Base-by-base conservation (phyloP, 495 filamentous ascomycete genomes). In the Penicillium fimorum region DNA sequence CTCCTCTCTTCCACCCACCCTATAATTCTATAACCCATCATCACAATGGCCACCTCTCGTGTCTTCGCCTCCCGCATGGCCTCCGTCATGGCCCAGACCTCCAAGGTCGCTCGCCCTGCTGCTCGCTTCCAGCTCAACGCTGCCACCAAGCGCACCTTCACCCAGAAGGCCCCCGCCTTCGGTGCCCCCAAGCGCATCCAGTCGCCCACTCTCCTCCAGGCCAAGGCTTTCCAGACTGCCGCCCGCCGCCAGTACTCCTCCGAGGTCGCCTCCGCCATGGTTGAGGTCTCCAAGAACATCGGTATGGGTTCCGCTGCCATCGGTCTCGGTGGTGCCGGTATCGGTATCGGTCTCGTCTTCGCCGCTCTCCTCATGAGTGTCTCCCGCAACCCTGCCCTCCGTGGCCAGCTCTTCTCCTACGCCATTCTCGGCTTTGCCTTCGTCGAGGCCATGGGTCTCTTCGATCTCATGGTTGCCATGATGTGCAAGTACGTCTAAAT, bases 371-470 rank as follows among this genome's bases (percentile, higher is more conserved):
- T 94, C 68, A 82, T 85, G 74, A 84, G 82, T 74, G 87, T 91
- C 65, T 89, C 90, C 77, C 88, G 90, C 79, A 94, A 94, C 88
- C 89, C 89, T 65, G 85, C 85, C 65, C 86, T 94, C 81, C 86
- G 89, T 77, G 89, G 87, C 69, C 89, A 92, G 82, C 87, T 94
- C 65, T 94, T 94, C 87, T 85, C 87, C 60, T 92, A 94, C 80
- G 89, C 90, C 82, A 91, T 94, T 87, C 79, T 94, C 70, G 89
- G 89, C 78, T 94, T 94, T 76, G 89, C 90, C 68, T 94, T 94
- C 85, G 89, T 90, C 72, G 90, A 94, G 76, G 90, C 90, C 81
- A 94, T 91, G 64, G 90, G 89, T 84, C 85, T 94, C 69, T 92
- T 93, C 87, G 88, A 90, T 71, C 85, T 93, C 68, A 93, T 93